Base-by-base conservation (phyloP, 1,284 basidiomycete species). In the Malassezia dermatis region DNA sequence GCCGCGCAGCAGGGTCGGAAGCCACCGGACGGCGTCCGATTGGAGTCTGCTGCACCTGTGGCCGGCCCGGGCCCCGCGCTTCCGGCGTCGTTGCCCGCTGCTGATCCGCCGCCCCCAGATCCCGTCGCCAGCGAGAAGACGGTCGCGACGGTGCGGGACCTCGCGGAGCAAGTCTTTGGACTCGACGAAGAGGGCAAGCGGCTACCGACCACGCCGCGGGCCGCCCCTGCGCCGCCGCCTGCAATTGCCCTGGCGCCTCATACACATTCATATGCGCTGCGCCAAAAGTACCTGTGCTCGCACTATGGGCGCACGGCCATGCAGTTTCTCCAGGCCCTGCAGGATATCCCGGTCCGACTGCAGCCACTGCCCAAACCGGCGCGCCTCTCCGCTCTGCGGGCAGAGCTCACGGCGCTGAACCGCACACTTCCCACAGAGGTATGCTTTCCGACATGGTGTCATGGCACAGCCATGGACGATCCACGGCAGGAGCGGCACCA, bases 361-460 rank as follows among this genome's bases (percentile, higher is more conserved):
- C 78, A 98, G 55, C 84, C 94, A 26, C 84, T 98, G 1, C 94
- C 94, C 4, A 88, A 89, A 71, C 88, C 86, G 37, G 94, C 94
- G 21, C 84, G 94, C 37, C 86, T 96, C 24, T 93, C 89, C 69
- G 93, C 94, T 15, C 78, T 99, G 41, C 80, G 94, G 67, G 94
- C 94, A 21, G 94, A 98, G 75, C 78, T 99, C 59, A 99, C 94
- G 2, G 86, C 85, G 23, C 78, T 99, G 49, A 99, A 99, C 71
- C 93, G 98, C 75, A 89, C 87, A 72, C 80, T 99, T 28, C 94
- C 94, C 5, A 27, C 63, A 46, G 65, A 90, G 84, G 82, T 90
- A n/a, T 95, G 91, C 76, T 88, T 96, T 83, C 91, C 90, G 24
- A 82, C 94, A 78, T 96, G 91, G 91, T 95, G 90, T 71, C 77